phyloP scores from a whole-genome alignment of 1,284 basidiomycete genomes.

The Ceratobasidium sp. region DNA sequence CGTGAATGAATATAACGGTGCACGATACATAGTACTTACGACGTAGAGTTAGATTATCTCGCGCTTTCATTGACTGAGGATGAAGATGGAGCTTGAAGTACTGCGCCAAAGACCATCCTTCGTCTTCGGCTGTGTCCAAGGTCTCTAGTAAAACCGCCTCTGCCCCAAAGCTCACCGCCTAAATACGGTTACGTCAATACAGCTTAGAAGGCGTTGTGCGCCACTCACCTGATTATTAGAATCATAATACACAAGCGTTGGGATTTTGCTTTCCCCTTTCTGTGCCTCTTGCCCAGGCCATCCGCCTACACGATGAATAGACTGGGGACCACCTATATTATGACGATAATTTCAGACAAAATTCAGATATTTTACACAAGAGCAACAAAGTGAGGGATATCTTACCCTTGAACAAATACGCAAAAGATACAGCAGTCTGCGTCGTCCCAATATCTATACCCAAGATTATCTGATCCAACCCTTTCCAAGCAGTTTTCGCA shows the following conservation, averaged over 20 bases:
- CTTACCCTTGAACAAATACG: background rate
- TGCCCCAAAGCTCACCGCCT: constrained; percentile 18
- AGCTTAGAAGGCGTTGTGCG: background rate
- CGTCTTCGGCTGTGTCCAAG: background rate
- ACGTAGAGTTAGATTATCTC: background rate
- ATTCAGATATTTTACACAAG: background rate
- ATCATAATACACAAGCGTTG: constrained; percentile 19
- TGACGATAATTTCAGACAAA: too few relatives aligned
- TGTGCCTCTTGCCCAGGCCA: constrained; percentile 28
- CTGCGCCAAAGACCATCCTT: background rate
- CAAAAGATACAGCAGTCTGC: constrained; percentile 12
- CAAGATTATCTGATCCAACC: background rate
- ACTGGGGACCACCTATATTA: constrained; percentile 3
- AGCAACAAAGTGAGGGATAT: background rate
- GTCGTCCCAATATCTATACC: constrained; percentile 29
- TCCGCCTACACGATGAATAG: background rate
- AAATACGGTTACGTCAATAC: background rate
- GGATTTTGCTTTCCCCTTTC: constrained; percentile 12
- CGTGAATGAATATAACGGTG: too few relatives aligned
- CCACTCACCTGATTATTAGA: constrained; percentile 6
- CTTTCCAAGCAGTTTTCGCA: background rate
- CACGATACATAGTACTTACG: background rate
- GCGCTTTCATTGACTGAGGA: background rate
- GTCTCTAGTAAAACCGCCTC: constrained; percentile 21
- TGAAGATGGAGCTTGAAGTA: constrained; percentile 32